Conservation (phyloP, 2,329 filamentous ascomycete genomes). For the Zasmidium citrigriseum region DNA sequence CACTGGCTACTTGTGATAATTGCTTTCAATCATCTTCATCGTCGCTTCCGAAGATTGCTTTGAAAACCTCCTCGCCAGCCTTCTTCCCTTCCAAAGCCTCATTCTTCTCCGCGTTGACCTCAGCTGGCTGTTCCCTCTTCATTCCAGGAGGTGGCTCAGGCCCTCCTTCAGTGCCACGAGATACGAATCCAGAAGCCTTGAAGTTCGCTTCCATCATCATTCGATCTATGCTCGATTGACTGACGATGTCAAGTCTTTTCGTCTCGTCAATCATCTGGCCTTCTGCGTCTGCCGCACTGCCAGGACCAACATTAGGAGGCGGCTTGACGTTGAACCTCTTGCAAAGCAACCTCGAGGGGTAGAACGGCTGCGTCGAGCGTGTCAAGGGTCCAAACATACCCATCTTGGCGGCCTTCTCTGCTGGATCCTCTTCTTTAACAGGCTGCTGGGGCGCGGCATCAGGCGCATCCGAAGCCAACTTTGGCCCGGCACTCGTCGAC, state of each 20-base stretch:
- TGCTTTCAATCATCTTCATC: slow-evolving; percentile 38
- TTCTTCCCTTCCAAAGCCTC: slow-evolving; percentile 73
- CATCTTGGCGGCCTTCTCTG: slow-evolving; percentile 80
- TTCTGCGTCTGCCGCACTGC: slow-evolving; percentile 31
- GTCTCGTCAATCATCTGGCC: slow-evolving; percentile 46
- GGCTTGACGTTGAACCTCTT: slow-evolving; percentile 90
- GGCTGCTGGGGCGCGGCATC: slow-evolving; percentile 31
- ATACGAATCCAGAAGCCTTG: slow-evolving; percentile 11
- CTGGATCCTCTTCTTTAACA: slow-evolving; percentile 69
- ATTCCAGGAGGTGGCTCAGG: slow-evolving; percentile 10
- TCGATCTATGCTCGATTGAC: slow-evolving; percentile 56
- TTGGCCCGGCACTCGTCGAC: slow-evolving; percentile 50
- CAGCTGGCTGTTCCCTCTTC: slow-evolving; percentile 21
- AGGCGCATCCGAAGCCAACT: slow-evolving; percentile 35
- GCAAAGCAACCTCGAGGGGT: slow-evolving; percentile 81
- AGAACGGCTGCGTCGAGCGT: slow-evolving; percentile 69
- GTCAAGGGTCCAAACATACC: slow-evolving; percentile 95
- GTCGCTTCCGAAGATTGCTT: slow-evolving; percentile 88
- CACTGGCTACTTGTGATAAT: not conserved
- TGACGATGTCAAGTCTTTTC: slow-evolving; percentile 55
- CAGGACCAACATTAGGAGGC: slow-evolving; percentile 60
- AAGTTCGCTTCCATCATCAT: slow-evolving; percentile 52
- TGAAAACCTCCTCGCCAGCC: slow-evolving; percentile 80
- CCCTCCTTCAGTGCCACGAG: slow-evolving; percentile 19
- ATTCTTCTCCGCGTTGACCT: slow-evolving; percentile 72